These are phyloP conservation scores for Pseudovirgaria hyperparasitica DNA, from an alignment of 2,329 filamentous ascomycete species.

Conservation along the genomic window DNA sequence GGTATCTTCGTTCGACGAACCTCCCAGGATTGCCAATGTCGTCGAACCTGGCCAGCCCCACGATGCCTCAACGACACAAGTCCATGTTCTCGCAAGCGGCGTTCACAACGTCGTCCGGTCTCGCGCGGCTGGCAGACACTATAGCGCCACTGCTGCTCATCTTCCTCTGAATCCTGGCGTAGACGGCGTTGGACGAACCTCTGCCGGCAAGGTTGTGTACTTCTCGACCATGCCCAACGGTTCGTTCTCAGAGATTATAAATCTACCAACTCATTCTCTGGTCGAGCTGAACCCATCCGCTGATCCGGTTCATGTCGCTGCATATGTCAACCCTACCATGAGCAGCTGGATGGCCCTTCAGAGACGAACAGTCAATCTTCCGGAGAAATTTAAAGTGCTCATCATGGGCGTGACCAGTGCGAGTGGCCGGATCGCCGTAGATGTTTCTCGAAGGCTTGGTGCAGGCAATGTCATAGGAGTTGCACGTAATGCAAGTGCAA, in stretches of 20 bases:
- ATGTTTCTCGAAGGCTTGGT: slow-evolving; percentile 35
- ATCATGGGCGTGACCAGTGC: slow-evolving; percentile 42
- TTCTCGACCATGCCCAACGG: slow-evolving; percentile 31
- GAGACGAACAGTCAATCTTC: slow-evolving; percentile 28
- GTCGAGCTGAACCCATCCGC: slow-evolving; percentile 32
- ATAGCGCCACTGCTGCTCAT: slow-evolving; percentile 32
- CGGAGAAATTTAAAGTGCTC: slow-evolving; percentile 33
- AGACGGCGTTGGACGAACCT: slow-evolving; percentile 39
- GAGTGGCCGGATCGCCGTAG: slow-evolving; percentile 38
- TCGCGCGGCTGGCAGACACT: slow-evolving; percentile 43
- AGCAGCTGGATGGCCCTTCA: slow-evolving; percentile 46
- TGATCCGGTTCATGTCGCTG: slow-evolving; percentile 39
- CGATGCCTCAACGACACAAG: slow-evolving; percentile 22
- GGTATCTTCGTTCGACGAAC: no score
- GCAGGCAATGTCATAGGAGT: slow-evolving; percentile 39
- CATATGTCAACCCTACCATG: slow-evolving; percentile 42
- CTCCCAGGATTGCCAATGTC: no score
- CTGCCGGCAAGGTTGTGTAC: slow-evolving; percentile 37
- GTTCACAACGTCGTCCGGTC: slow-evolving; percentile 42
- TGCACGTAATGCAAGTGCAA: slow-evolving; percentile 32
- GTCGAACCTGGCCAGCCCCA: slow-evolving; percentile 22
- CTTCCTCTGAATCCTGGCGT: slow-evolving; percentile 41
- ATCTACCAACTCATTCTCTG: slow-evolving; percentile 28
- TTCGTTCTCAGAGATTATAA: slow-evolving; percentile 36
- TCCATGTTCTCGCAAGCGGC: slow-evolving; percentile 39